phyloP scores from a whole-genome alignment of 306 rosid genomes.

The Arachis hypogaea region DNA sequence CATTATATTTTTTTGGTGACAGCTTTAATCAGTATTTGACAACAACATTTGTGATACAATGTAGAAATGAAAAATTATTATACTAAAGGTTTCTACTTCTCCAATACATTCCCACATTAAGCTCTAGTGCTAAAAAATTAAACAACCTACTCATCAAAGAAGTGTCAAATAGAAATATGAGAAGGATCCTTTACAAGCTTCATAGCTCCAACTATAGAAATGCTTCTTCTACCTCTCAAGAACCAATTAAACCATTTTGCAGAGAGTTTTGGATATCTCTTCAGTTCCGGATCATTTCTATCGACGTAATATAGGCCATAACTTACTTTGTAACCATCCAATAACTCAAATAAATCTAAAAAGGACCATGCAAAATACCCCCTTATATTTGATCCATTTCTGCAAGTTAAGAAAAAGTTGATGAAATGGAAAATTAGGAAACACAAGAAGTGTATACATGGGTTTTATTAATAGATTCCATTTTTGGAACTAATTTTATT shows the following conservation, averaged over 20 bases:
- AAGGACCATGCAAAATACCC: constrained; percentile 46
- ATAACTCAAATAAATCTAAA: constrained; percentile 32
- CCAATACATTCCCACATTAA: too few species aligned
- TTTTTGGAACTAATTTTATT: too few species aligned
- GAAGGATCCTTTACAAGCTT: constrained; percentile 25
- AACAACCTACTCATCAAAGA: background rate
- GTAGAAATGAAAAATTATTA: too few species aligned
- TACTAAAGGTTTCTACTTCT: too few species aligned
- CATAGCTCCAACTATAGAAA: constrained; percentile 1
- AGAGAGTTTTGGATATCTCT: constrained; percentile 44
- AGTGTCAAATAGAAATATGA: background rate
- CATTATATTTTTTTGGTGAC: too few species aligned
- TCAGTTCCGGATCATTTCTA: constrained; percentile 36
- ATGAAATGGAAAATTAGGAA: background rate
- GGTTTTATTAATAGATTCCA: too few species aligned
- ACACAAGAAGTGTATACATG: background rate
- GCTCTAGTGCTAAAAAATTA: background rate
- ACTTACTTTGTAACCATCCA: constrained; percentile 32
- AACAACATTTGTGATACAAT: too few species aligned
- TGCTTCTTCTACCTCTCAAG: background rate
- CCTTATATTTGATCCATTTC: constrained; percentile 40
- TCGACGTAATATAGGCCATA: constrained; percentile 41
- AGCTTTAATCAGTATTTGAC: too few species aligned
- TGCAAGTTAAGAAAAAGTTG: background rate
- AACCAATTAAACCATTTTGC: constrained; percentile 34